A percentile compares a stretch with the other conserved stretches of the same genome.
These are phyloP conservation scores for Moniliella sp. DNA, from an alignment of 1,284 basidiomycete genomes.

Conservation along the genomic window DNA sequence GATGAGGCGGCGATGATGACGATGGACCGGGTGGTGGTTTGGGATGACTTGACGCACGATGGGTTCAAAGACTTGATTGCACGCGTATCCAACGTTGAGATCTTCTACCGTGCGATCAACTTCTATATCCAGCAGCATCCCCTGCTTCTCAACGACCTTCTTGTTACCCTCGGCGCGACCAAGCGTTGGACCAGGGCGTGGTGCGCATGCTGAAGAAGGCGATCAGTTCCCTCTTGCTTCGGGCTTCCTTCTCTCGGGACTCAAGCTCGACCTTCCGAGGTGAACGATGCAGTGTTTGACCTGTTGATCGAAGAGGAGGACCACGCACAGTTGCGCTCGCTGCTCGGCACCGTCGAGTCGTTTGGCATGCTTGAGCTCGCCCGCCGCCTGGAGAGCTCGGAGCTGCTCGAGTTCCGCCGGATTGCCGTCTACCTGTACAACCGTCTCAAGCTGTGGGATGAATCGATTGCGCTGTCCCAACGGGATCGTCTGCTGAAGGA, in stretches of 20 bases:
- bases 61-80: conserved; percentile 47
- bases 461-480: conserved; percentile 76
- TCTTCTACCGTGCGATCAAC: conserved; percentile 57
- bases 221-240: conserved; percentile 88
- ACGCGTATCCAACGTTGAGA: conserved; percentile 79
- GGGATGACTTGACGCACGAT: conserved; percentile 44
- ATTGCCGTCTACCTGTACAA: conserved; percentile 87
- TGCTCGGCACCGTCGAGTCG: conserved; percentile 90
- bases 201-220: conserved; percentile 73
- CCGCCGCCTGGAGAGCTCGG: conserved; percentile 64
- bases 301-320: conserved; percentile 95
- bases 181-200: conserved; percentile 57
- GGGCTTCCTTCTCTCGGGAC: conserved; percentile 77
- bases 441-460: conserved; percentile 81
- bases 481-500: conserved; percentile 66
- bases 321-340: conserved; percentile 81
- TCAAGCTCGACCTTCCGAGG: conserved; percentile 59
- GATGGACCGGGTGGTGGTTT: conserved; percentile 50
- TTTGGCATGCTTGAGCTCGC: conserved; percentile 82
- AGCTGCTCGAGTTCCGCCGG: conserved; percentile 70
- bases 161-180: conserved; percentile 72
- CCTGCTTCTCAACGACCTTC: conserved; percentile 69
- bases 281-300: conserved; percentile 93
- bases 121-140: conserved; percentile 71
- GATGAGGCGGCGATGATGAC: conserved; percentile 87